Conservation (phyloP, 2,329 filamentous ascomycete species). For the Gnomoniopsis sp. region DNA sequence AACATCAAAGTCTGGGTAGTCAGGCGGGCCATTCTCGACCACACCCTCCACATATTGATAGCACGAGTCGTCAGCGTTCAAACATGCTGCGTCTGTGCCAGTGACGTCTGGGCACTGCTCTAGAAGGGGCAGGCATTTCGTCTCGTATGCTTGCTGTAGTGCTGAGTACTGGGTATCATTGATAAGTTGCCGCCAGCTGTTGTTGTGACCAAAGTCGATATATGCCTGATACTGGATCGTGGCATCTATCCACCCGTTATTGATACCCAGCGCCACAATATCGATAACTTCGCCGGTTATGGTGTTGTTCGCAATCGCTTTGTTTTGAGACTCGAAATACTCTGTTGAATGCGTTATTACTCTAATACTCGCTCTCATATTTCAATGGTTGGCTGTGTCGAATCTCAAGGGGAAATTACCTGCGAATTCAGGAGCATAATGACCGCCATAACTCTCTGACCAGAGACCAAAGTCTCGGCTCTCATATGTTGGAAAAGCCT, state of each 20-base stretch:
- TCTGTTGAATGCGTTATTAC: no score
- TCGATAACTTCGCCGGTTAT: conserved; percentile 27
- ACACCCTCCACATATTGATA: conserved; percentile 12
- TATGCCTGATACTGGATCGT: conserved; percentile 25
- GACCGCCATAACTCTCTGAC: conserved; percentile 32
- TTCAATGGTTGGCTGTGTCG: no score
- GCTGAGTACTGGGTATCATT: conserved; percentile 27
- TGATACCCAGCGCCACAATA: conserved; percentile 31
- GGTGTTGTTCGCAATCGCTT: conserved; percentile 3
- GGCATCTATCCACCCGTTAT: conserved; percentile 29
- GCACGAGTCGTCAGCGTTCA: conserved; percentile 32
- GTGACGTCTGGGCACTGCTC: conserved; percentile 31
- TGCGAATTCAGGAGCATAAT: conserved; percentile 30
- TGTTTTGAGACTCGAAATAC: conserved; percentile 11
- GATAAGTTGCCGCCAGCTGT: conserved; percentile 39
- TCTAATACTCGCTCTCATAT: no score
- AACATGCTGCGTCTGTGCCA: conserved; percentile 27
- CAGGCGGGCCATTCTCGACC: conserved; percentile 6
- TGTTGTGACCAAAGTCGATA: conserved; percentile 29
- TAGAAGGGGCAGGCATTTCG: conserved; percentile 34
- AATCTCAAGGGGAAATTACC: not conserved
- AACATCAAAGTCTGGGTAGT: conserved; percentile 23
- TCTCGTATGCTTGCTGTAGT: conserved; percentile 31
- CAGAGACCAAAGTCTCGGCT: conserved; percentile 21
- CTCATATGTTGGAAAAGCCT: conserved; percentile 5